Percentiles rank a stretch among this genome's conserved stretches.
phyloP scores from a whole-genome alignment of 306 rosid genomes.

The Vigna reflexopilosa region DNA sequence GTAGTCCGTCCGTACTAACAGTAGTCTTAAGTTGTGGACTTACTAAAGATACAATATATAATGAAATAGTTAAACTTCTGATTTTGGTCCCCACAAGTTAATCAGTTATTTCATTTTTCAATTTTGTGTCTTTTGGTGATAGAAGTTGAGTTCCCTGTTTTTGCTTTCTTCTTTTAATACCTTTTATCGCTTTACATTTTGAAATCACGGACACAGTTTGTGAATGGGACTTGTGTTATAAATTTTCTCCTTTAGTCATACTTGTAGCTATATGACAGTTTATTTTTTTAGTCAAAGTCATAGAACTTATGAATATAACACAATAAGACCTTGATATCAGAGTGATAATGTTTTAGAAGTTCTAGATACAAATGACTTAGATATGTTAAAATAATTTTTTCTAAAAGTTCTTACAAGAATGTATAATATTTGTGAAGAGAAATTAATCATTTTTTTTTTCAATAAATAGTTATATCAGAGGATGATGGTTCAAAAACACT shows the following conservation, averaged over 20 bases:
- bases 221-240: neutral
- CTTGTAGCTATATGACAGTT: neutral
- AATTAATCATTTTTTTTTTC: no score
- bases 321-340: neutral
- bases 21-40: neutral
- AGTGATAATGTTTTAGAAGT: neutral
- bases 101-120: constrained; percentile 19
- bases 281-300: neutral
- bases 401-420: neutral
- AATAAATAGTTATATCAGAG: neutral
- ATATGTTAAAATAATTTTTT: neutral
- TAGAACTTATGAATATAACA: neutral
- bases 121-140: neutral
- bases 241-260: neutral
- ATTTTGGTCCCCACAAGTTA: neutral
- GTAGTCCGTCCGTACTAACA: neutral
- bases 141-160: neutral
- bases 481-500: neutral
- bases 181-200: neutral
- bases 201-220: neutral
- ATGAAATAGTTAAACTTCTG: neutral
- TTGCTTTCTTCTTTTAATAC: neutral
- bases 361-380: neutral
- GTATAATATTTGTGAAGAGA: neutral
- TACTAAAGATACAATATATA: neutral